Conservation (phyloP, 805 yeast genomes). For the Wickerhamiella allomyrinae region DNA sequence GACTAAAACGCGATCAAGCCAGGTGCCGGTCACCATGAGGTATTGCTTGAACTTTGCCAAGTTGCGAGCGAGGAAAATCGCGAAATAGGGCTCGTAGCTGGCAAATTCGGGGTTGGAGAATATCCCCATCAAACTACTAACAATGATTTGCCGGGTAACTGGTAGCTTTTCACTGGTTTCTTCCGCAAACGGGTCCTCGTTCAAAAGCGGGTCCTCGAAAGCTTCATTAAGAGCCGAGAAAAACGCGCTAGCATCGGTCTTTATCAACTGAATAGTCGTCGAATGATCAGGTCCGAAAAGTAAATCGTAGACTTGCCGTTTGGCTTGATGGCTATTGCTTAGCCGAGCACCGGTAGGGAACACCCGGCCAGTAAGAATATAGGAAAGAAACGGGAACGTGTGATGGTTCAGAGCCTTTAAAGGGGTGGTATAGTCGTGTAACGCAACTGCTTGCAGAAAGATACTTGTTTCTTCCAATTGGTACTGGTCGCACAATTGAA, state of each 20-base stretch:
- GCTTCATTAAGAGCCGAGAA: constrained; percentile 63
- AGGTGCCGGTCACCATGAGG: constrained; percentile 46
- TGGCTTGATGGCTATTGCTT: constrained; percentile 25
- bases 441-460: constrained; percentile 56
- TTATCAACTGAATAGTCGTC: constrained; percentile 3
- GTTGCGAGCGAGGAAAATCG: constrained; percentile 66
- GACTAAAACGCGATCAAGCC: constrained; percentile 3
- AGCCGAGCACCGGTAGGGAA: constrained; percentile 50
- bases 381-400: constrained; percentile 48
- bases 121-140: constrained; percentile 40
- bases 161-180: constrained; percentile 11
- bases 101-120: constrained; percentile 38
- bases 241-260: constrained; percentile 27
- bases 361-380: constrained; percentile 58
- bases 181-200: constrained; percentile 37
- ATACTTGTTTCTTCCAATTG: constrained; percentile 47
- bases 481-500: constrained; percentile 43
- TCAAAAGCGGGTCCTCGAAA: constrained; percentile 64
- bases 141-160: constrained; percentile 60
- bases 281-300: constrained; percentile 34
- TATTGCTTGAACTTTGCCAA: constrained; percentile 79
- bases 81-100: constrained; percentile 26
- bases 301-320: constrained; percentile 37
- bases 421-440: constrained; percentile 46
- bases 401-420: constrained; percentile 11